A percentile compares a stretch with the other conserved stretches of the same genome.
These are phyloP conservation scores for Aspergillus ibericus DNA, from an alignment of 2,329 filamentous ascomycete genomes.

Conservation along the genomic window DNA sequence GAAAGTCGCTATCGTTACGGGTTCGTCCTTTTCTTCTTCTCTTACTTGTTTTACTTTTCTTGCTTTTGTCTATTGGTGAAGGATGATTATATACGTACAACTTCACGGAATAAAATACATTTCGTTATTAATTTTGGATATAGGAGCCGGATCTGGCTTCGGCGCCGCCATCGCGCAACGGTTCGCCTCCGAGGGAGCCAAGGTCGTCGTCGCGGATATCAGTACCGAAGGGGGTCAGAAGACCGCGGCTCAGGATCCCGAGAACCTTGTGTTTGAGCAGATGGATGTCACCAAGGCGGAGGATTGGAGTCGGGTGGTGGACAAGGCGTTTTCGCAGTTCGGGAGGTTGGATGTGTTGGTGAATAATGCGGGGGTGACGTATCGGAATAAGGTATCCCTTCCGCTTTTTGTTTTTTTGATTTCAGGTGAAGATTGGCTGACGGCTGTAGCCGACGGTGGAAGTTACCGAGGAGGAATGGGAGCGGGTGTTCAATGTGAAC, in stretches of 20 bases:
- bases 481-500: constrained; percentile 47
- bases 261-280: constrained; percentile 32
- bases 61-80: neutral
- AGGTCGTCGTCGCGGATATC: constrained; percentile 45
- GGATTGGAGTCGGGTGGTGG: constrained; percentile 37
- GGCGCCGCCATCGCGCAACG: constrained; percentile 43
- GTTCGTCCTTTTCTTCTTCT: constrained; percentile 24
- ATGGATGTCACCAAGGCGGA: constrained; percentile 36
- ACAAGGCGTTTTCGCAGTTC: constrained; percentile 30
- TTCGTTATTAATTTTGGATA: no score
- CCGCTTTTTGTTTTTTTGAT: neutral
- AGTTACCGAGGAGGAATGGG: constrained; percentile 46
- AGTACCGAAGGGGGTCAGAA: constrained; percentile 37
- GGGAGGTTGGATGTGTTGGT: constrained; percentile 46
- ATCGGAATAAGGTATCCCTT: constrained; percentile 39
- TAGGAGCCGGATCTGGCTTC: constrained; percentile 46
- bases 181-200: constrained; percentile 44
- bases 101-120: neutral
- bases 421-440: neutral
- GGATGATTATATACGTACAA: neutral
- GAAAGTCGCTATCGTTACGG: constrained; percentile 49
- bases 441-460: constrained; percentile 37
- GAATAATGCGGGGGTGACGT: constrained; percentile 50
- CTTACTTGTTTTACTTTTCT: neutral
- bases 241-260: constrained; percentile 31